These are phyloP conservation scores for Boletus fagicola DNA, from an alignment of 768 basidiomycete genomes.

Conservation along the genomic window DNA sequence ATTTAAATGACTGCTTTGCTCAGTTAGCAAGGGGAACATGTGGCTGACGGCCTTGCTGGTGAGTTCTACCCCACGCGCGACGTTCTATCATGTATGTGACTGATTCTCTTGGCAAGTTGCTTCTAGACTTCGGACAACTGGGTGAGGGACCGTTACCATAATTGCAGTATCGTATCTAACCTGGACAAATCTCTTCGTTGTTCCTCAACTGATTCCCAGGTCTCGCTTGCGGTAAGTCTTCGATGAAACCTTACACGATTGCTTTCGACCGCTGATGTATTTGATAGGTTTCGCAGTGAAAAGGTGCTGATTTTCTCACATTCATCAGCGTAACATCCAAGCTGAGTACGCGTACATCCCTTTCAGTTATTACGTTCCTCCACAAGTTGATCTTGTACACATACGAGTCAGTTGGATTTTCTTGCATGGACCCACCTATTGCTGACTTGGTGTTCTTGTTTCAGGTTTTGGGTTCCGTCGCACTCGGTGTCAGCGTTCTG, in stretches of 20 bases:
- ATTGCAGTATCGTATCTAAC: not conserved
- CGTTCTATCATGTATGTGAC: not conserved
- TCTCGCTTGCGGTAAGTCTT: slow-evolving; percentile 40
- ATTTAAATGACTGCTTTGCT: not conserved
- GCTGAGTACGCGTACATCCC: not conserved
- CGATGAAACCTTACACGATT: not conserved
- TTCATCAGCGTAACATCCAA: not conserved
- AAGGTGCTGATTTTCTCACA: slow-evolving; percentile 35
- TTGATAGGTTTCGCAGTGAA: slow-evolving; percentile 43
- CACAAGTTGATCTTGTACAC: slow-evolving; percentile 40
- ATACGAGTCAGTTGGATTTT: slow-evolving; percentile 41
- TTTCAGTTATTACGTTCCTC: slow-evolving; percentile 41
- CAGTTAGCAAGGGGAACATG: slow-evolving; percentile 57
- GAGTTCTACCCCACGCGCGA: slow-evolving; percentile 15
- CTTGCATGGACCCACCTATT: not conserved
- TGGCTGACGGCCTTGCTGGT: slow-evolving; percentile 48
- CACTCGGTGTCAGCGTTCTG: slow-evolving; percentile 48
- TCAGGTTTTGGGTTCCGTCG: slow-evolving; percentile 46
- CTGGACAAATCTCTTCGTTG: slow-evolving; percentile 1
- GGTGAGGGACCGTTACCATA: slow-evolving; percentile 31
- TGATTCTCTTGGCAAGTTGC: slow-evolving; percentile 33
- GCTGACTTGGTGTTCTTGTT: not conserved
- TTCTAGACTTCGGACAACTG: slow-evolving; percentile 50
- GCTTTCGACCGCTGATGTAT: not conserved
- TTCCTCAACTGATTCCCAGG: slow-evolving; percentile 18